A percentile compares a stretch with the other conserved stretches of the same genome.
Conservation (phyloP, 1,284 basidiomycete species). For the Ceratobasidium sp. region DNA sequence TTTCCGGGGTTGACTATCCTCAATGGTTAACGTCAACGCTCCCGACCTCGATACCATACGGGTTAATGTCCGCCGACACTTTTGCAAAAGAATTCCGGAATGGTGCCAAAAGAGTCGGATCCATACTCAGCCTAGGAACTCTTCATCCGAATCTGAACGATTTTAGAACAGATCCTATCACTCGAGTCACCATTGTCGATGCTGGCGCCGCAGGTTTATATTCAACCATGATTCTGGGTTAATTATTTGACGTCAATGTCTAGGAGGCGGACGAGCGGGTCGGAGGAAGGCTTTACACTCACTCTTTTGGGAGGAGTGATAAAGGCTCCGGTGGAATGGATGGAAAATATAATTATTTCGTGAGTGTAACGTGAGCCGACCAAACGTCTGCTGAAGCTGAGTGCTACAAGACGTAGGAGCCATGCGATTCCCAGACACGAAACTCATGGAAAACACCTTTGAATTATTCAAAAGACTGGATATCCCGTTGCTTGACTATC, state of each 20-base stretch:
- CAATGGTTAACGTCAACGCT: too few species aligned
- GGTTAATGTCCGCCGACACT: too few species aligned
- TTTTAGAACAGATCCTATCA: too few species aligned
- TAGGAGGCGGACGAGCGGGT: constrained; percentile 48
- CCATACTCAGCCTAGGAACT: too few species aligned
- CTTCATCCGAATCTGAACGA: too few species aligned
- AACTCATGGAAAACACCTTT: constrained; percentile 47
- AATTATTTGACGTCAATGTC: constrained; percentile 49
- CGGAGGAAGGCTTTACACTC: constrained; percentile 52
- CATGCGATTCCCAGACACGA: constrained; percentile 49
- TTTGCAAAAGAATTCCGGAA: too few species aligned
- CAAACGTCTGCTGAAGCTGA: neutral
- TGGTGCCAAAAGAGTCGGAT: too few species aligned
- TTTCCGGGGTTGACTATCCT: too few species aligned
- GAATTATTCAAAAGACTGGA: constrained; percentile 42
- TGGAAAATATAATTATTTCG: constrained; percentile 11
- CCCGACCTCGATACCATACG: too few species aligned
- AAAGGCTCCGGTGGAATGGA: neutral
- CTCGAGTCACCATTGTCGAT: constrained; percentile 46
- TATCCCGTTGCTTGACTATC: neutral
- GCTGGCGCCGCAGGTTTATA: constrained; percentile 50
- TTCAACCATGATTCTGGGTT: constrained; percentile 50
- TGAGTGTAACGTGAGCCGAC: neutral
- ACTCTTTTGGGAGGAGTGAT: constrained; percentile 47
- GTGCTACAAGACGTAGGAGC: constrained; percentile 47